Percentiles rank a stretch among this genome's conserved stretches.
These are phyloP conservation scores for Globomyces pollinis-pini DNA, from an alignment of 192 early-diverging fungal genomes.

Conservation along the genomic window DNA sequence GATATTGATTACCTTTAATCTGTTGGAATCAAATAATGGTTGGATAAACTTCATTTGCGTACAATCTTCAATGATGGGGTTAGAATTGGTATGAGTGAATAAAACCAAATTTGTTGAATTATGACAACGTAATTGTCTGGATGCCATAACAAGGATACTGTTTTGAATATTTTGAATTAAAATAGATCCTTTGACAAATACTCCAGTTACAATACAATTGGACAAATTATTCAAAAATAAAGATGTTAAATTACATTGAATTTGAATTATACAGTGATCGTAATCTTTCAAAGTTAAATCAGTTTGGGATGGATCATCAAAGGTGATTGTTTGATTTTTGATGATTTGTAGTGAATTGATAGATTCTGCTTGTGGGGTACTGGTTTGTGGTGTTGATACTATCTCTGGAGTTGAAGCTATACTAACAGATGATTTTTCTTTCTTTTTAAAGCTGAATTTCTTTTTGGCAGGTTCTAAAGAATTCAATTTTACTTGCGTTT, in stretches of 20 bases:
- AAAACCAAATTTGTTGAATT: background rate
- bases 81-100: background rate
- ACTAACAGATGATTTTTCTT: background rate
- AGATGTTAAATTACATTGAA: background rate
- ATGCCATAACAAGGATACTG: background rate
- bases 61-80: slow-evolving; percentile 8
- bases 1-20: too few species aligned
- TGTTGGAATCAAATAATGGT: background rate
- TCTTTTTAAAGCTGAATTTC: background rate
- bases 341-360: background rate
- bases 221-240: background rate
- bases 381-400: background rate
- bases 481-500: background rate
- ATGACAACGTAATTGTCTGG: slow-evolving; percentile 3
- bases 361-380: background rate
- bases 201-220: background rate
- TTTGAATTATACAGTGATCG: background rate
- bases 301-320: background rate
- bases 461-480: background rate
- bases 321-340: background rate
- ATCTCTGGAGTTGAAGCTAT: background rate
- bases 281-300: background rate
- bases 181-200: background rate
- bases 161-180: slow-evolving; percentile 1
- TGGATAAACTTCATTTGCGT: background rate